Evolutionary conservation across 1,284 basidiomycete genomes (phyloP), one percentile per base, ranked within the genome.

Genomic region (Volvariella surrecta): DNA sequence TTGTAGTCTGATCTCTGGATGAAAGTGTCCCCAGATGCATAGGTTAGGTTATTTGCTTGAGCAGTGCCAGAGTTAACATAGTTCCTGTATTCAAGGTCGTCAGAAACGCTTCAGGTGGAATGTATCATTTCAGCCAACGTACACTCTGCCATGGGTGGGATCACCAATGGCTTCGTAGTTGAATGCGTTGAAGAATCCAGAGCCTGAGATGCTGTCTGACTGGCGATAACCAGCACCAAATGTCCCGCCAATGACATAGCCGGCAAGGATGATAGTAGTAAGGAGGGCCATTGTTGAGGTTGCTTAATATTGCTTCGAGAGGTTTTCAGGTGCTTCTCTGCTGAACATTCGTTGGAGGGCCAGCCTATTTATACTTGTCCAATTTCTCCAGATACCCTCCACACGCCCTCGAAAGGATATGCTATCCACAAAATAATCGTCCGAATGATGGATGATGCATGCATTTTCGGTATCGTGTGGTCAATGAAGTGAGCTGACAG

Each of bases 71-170:
- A 19, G 35, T 46, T 17, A 22, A 42, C 37, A 40, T 35, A 40
- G 22, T 32, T 34, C 3, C 20, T 37, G 4, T n/a, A 42, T 42
- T n/a, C n/a, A 40, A 20, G 16, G 18, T 31, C 34, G 22, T 40
- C 8, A 37, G 8, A n/a, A 19, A 19, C 6, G n/a, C 17, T n/a
- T n/a, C 34, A 11, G 10, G 24, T 32, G 38, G 21, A 9, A 32
- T 45, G 24, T n/a, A n/a, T 20, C 30, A 16, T 21, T 31, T 30
- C 10, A 17, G 57, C 74, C 58, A n/a, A n/a, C n/a, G n/a, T 57
- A 80, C 79, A 83, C 80, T 50, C 77, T 66, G 19, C 79, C 78
- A 50, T 75, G 62, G 4, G 79, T 79, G 1, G 80, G 79, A 54
- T 82, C 80, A 3, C 67, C 39, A 42, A 76, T 73, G 17, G 72